A percentile compares a stretch with the other conserved stretches of the same genome.
These are phyloP conservation scores for Cenchrus purpureus DNA, from an alignment of 176 grass and related monocot genomes.

Conservation along the genomic window DNA sequence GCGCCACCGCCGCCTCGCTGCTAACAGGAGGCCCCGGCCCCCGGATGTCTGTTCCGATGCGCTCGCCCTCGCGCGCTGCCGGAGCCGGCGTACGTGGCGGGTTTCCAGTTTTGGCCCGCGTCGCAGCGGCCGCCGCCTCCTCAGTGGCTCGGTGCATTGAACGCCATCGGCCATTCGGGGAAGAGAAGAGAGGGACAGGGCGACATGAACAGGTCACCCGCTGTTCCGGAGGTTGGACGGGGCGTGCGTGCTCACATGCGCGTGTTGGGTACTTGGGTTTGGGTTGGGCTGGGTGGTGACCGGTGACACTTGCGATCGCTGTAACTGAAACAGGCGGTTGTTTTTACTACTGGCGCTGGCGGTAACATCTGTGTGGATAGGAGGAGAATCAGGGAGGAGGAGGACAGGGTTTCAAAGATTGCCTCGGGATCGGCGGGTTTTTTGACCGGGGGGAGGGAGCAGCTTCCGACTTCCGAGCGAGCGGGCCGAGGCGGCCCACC, in stretches of 20 bases:
- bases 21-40: too few species aligned
- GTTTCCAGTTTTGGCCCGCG: not conserved
- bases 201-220: conserved; percentile 6
- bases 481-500: not conserved
- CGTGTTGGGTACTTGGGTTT: not conserved
- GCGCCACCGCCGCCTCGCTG: too few species aligned
- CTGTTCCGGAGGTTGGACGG: not conserved
- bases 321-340: not conserved
- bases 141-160: too few species aligned
- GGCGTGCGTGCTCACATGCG: not conserved
- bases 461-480: not conserved
- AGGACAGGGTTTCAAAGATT: conserved; percentile 1
- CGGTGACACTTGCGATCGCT: too few species aligned
- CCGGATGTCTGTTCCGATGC: too few species aligned
- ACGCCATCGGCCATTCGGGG: too few species aligned
- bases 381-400: too few species aligned
- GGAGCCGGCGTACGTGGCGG: not conserved
- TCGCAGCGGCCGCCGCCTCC: not conserved
- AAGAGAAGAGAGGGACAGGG: not conserved
- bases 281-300: too few species aligned
- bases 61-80: too few species aligned
- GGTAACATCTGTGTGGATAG: not conserved
- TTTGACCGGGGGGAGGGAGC: conserved; percentile 32
- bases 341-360: not conserved
- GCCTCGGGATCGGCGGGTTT: conserved; percentile 46